A percentile compares a stretch with the other conserved stretches of the same genome.
Conservation (phyloP, 148 eudicot genomes). For the Vaccinium corymbosum region DNA sequence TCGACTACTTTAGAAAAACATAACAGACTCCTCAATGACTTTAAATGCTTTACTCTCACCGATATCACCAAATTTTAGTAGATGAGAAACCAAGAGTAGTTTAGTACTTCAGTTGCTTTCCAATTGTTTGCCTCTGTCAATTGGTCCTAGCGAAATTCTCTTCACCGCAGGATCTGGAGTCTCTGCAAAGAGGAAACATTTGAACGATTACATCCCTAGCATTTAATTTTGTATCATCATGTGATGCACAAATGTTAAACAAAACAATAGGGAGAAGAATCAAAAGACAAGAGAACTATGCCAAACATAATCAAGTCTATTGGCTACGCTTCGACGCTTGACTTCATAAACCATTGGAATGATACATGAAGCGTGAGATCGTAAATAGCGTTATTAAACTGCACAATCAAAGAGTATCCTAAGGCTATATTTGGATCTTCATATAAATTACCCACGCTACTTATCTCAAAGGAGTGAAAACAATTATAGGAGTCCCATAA, state of each 20-base stretch:
- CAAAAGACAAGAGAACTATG: not conserved
- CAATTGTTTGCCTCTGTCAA: slow-evolving; percentile 32
- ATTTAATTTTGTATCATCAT: not conserved
- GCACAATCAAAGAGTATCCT: not conserved
- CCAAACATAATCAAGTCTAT: not conserved
- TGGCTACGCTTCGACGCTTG: not conserved
- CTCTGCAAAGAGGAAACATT: slow-evolving; percentile 14
- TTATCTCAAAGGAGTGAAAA: not conserved
- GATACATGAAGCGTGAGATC: not conserved
- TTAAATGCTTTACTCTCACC: not conserved
- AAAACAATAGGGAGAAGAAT: not conserved
- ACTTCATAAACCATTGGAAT: no score
- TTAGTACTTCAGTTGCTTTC: not conserved
- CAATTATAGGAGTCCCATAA: no score
- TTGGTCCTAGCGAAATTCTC: slow-evolving; percentile 28
- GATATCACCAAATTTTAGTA: not conserved
- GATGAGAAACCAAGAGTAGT: not conserved
- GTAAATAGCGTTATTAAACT: not conserved
- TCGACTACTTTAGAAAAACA: not conserved
- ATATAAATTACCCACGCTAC: not conserved
- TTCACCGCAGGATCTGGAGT: slow-evolving; percentile 24
- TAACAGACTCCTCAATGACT: not conserved
- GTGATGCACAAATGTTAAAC: not conserved
- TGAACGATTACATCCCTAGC: not conserved
- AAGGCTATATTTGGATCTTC: not conserved